Conservation (phyloP, 805 yeast species). For the Candida anglica region DNA sequence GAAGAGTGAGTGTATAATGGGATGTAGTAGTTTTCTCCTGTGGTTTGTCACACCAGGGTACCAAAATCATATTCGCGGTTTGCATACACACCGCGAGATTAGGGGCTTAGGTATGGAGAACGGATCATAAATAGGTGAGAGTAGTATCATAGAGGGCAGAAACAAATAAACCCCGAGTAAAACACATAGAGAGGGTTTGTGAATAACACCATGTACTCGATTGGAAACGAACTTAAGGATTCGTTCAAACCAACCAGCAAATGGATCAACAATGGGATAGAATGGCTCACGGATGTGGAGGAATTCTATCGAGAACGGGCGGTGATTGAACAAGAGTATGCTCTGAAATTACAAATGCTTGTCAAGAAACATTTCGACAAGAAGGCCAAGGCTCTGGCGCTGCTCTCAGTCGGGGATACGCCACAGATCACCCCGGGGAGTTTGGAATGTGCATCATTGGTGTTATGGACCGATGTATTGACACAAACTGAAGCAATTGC, state of each 20-base stretch:
- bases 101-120: too few species aligned
- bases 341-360: slow-evolving; percentile 60
- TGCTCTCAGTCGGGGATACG: slow-evolving; percentile 81
- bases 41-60: too few species aligned
- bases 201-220: slow-evolving; percentile 19
- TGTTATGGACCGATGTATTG: slow-evolving; percentile 86
- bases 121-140: too few species aligned
- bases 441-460: slow-evolving; percentile 79
- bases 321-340: slow-evolving; percentile 76
- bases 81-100: too few species aligned
- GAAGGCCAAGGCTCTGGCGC: slow-evolving; percentile 66
- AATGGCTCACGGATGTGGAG: slow-evolving; percentile 76
- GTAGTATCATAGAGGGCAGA: too few species aligned
- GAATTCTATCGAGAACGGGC: slow-evolving; percentile 83
- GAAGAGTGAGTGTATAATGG: too few species aligned
- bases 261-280: slow-evolving; percentile 74
- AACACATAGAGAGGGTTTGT: too few species aligned
- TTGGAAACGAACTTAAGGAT: slow-evolving; percentile 78
- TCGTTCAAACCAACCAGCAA: slow-evolving; percentile 70
- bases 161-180: too few species aligned
- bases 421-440: slow-evolving; percentile 96
- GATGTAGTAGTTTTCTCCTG: too few species aligned
- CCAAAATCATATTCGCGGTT: too few species aligned
- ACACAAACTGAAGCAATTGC: slow-evolving; percentile 80
- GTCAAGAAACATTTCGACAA: slow-evolving; percentile 68